Conservation (phyloP, 345 rosid genomes). For the Acer negundo region DNA sequence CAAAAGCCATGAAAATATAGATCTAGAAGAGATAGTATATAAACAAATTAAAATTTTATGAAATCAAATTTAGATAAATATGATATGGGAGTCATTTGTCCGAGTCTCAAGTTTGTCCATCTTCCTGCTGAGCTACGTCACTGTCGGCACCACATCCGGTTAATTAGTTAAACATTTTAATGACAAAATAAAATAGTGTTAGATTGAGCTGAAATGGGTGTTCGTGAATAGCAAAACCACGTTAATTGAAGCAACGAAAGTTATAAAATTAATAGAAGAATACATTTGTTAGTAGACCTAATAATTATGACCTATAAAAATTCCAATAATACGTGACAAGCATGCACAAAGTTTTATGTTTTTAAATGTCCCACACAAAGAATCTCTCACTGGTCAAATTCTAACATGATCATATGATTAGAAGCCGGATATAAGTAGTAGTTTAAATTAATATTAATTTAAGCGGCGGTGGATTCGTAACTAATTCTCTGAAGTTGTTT, state of each 20-base stretch:
- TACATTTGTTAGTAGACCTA: background rate
- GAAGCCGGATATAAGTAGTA: constrained; percentile 10
- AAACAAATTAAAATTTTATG: too few species aligned
- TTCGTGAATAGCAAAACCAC: background rate
- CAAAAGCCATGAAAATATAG: too few species aligned
- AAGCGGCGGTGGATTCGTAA: constrained; percentile 36
- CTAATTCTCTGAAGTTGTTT: constrained; percentile 22
- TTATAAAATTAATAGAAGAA: background rate
- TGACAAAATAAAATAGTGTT: background rate
- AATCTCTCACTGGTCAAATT: constrained; percentile 30
- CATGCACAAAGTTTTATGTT: constrained; percentile 23
- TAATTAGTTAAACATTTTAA: too few species aligned
- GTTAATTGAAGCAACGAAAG: background rate
- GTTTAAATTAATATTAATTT: constrained; percentile 2
- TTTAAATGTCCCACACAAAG: constrained; percentile 18
- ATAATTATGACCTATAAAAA: background rate
- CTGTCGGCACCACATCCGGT: background rate
- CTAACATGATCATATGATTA: constrained; percentile 39
- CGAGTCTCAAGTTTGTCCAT: too few species aligned
- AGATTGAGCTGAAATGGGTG: background rate
- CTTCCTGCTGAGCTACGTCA: too few species aligned
- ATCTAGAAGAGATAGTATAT: too few species aligned
- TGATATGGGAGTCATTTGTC: too few species aligned
- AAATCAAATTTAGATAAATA: too few species aligned
- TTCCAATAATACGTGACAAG: constrained; percentile 32